phyloP scores from a whole-genome alignment of 208 protist species.

The Acanthamoeba polyphaga region DNA sequence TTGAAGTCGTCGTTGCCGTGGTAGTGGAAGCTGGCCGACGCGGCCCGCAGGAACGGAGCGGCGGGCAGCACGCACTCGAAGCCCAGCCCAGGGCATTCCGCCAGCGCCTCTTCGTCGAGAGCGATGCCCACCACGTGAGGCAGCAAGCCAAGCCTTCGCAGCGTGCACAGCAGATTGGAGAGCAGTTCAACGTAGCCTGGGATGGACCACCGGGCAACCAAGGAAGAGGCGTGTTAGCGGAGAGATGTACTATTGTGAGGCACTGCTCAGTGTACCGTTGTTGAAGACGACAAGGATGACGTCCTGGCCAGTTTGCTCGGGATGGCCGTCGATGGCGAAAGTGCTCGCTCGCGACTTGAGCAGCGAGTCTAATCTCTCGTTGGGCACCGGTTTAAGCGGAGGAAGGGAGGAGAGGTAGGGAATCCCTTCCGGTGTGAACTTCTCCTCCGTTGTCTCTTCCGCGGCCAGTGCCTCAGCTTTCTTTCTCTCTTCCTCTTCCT shows the following conservation, averaged over 20 bases:
- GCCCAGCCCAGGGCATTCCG: background rate
- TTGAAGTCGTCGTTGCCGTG: constrained; percentile 60
- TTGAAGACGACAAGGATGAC: constrained; percentile 7
- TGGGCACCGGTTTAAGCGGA: background rate
- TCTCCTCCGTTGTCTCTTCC: background rate
- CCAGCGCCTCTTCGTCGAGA: constrained; percentile 9
- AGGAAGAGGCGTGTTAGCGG: background rate
- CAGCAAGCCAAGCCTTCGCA: background rate
- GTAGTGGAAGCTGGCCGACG: constrained; percentile 22
- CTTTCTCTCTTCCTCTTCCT: background rate
- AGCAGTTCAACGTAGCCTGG: background rate
- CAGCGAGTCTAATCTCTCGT: background rate
- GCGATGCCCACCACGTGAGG: constrained; percentile 30
- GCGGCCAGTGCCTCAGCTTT: background rate
- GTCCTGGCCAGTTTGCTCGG: background rate
- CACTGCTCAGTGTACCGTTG: background rate
- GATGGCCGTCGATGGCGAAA: background rate
- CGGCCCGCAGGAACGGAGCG: background rate
- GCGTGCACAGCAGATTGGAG: background rate
- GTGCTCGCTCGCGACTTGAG: background rate
- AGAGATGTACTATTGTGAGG: background rate
- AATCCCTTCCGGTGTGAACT: background rate
- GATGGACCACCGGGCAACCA: background rate
- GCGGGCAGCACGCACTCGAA: constrained; percentile 9
- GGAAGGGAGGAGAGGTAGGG: background rate